These are phyloP conservation scores for Pleurotus salmoneostramineus DNA, from an alignment of 768 basidiomycete genomes.

Conservation along the genomic window DNA sequence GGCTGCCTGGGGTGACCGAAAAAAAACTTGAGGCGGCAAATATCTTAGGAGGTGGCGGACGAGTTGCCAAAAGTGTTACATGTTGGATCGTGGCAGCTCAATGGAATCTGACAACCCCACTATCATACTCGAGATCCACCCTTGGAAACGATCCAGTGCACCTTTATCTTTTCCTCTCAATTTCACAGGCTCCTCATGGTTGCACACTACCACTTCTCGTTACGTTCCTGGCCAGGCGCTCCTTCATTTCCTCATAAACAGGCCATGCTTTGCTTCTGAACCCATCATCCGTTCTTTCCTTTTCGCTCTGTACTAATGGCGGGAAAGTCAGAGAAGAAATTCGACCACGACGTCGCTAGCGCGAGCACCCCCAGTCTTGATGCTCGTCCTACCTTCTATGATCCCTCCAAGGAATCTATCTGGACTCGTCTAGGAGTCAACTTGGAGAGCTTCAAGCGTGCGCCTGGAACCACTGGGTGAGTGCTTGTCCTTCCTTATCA, in stretches of 20 bases:
- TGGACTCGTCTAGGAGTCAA: constrained; percentile 41
- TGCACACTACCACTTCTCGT: not conserved
- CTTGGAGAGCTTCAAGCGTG: constrained; percentile 42
- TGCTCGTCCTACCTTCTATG: constrained; percentile 34
- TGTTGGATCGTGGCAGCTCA: constrained; percentile 7
- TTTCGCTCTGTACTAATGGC: constrained; percentile 18
- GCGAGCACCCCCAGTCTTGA: constrained; percentile 17
- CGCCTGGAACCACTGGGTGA: constrained; percentile 42
- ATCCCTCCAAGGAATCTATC: constrained; percentile 40
- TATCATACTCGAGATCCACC: constrained; percentile 4
- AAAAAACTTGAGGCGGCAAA: too few relatives aligned
- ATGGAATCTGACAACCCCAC: constrained; percentile 7
- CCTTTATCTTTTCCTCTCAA: not conserved
- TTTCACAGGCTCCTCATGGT: constrained; percentile 6
- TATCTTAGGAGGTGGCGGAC: constrained; percentile 2
- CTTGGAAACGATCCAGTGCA: constrained; percentile 6
- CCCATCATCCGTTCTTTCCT: constrained; percentile 3
- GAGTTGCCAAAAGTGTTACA: constrained; percentile 2
- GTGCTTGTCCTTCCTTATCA: constrained; percentile 8
- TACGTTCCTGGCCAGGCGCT: not conserved
- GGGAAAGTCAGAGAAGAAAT: constrained; percentile 27
- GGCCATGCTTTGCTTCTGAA: not conserved
- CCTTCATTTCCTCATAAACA: not conserved
- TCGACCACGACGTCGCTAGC: constrained; percentile 24
- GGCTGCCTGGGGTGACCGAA: too few relatives aligned